A percentile compares a stretch with the other conserved stretches of the same genome.
phyloP scores from a whole-genome alignment of 2,329 filamentous ascomycete species.

The Chaetomium olivaceum region DNA sequence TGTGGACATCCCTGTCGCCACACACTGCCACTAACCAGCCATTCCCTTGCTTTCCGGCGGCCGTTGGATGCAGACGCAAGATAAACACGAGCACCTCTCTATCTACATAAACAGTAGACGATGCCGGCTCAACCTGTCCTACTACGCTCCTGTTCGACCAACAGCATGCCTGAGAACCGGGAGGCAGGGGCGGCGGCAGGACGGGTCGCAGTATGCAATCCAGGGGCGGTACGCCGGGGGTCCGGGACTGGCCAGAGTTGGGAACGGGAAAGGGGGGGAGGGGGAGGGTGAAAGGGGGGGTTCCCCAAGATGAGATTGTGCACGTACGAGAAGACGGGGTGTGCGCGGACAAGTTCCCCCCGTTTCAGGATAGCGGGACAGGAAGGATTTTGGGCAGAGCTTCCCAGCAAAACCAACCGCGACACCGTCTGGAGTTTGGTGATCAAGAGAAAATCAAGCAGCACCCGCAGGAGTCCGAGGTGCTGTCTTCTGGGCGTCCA shows the following conservation, averaged over 20 bases:
- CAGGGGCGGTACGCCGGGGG: not conserved
- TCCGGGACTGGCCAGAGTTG: constrained; percentile 19
- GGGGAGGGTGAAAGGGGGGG: constrained; percentile 8
- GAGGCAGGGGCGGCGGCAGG: constrained; percentile 2
- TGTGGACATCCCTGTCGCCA: constrained; percentile 34
- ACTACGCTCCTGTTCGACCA: constrained; percentile 4
- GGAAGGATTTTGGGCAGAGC: constrained; percentile 16
- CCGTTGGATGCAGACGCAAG: not conserved
- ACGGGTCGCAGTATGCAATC: constrained; percentile 16
- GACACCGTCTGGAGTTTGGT: constrained; percentile 35
- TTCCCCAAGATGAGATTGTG: constrained; percentile 20
- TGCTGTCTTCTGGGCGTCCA: constrained; percentile 1
- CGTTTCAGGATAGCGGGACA: constrained; percentile 46
- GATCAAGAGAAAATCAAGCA: constrained; percentile 43
- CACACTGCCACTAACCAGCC: not conserved
- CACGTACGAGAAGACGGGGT: constrained; percentile 24
- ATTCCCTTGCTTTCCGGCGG: not conserved
- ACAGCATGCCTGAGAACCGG: not conserved
- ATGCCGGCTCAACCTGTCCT: not conserved
- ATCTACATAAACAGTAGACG: not conserved
- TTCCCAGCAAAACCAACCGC: constrained; percentile 21
- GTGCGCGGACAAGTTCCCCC: constrained; percentile 13
- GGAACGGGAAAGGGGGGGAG: constrained; percentile 18
- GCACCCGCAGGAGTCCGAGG: constrained; percentile 29
- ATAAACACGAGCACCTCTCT: not conserved